Conservation (phyloP, 129 eudicot species). For the Flaveria trinervia region DNA sequence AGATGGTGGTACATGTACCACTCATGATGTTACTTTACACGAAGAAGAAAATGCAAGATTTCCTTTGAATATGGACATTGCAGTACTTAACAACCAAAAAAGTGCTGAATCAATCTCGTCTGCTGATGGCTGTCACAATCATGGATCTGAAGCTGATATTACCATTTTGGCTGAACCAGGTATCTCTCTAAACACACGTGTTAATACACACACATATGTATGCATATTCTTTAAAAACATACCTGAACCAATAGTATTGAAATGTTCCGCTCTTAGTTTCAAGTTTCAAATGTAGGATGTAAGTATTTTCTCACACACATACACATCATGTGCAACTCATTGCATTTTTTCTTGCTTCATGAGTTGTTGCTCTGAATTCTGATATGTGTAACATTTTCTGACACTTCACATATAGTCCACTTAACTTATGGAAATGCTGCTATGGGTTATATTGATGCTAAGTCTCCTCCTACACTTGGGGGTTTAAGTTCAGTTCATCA, state of each 20-base stretch:
- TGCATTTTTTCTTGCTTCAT: slow-evolving; percentile 29
- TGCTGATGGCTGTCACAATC: slow-evolving; percentile 33
- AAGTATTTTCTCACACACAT: neutral
- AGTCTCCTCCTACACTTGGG: slow-evolving; percentile 41
- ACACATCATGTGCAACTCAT: neutral
- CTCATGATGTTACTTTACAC: slow-evolving; percentile 23
- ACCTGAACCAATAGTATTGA: slow-evolving; percentile 31
- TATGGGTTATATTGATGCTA: slow-evolving; percentile 24
- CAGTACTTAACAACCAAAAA: slow-evolving; percentile 31
- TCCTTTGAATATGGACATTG: slow-evolving; percentile 32
- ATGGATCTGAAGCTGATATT: slow-evolving; percentile 30
- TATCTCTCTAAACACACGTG: neutral
- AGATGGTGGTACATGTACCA: slow-evolving; percentile 26
- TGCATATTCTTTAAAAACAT: neutral
- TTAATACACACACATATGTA: neutral
- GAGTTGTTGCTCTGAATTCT: slow-evolving; percentile 31
- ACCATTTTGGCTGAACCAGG: slow-evolving; percentile 23
- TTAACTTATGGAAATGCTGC: slow-evolving; percentile 27
- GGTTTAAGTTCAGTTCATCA: slow-evolving; percentile 20
- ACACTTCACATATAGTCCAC: slow-evolving; percentile 8
- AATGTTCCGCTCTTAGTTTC: neutral
- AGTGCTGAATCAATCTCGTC: slow-evolving; percentile 23
- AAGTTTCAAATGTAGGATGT: neutral
- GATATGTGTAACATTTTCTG: slow-evolving; percentile 22
- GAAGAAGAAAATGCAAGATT: slow-evolving; percentile 25